A percentile compares a stretch with the other conserved stretches of the same genome.
Evolutionary conservation across 257 asterid genomes (phyloP).

Genomic region (Solanum acaule): DNA sequence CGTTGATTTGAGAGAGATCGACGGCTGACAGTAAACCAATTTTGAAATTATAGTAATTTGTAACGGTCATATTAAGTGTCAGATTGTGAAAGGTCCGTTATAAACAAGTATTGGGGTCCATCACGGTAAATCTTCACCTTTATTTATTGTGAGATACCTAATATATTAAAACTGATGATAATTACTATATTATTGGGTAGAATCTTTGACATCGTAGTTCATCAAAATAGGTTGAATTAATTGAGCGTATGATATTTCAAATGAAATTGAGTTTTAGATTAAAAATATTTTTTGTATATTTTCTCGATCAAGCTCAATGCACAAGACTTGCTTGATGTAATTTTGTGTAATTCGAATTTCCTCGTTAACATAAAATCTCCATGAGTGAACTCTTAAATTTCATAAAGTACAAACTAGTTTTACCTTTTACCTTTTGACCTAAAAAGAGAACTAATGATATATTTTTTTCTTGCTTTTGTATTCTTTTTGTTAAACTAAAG

Average conservation of each 20-base stretch:
- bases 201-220: neutral
- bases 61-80: conserved; percentile 22
- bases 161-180: neutral
- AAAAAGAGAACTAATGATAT: neutral
- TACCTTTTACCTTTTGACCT: neutral
- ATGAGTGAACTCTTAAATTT: neutral
- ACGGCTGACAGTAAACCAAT: neutral
- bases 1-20: conserved; percentile 10
- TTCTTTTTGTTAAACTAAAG: neutral
- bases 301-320: neutral
- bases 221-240: neutral
- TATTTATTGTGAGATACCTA: neutral
- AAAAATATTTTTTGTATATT: neutral
- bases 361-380: neutral
- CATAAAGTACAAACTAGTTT: neutral
- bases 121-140: neutral
- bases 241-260: neutral
- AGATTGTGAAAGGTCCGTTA: conserved; percentile 15
- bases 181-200: neutral
- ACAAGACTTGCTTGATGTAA: neutral
- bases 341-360: neutral
- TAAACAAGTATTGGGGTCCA: conserved; percentile 4
- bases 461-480: neutral
- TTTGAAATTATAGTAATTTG: conserved; percentile 8
- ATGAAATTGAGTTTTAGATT: neutral